Conservation (phyloP, 1,284 basidiomycete species). For the Fomitopsis schrenkii region DNA sequence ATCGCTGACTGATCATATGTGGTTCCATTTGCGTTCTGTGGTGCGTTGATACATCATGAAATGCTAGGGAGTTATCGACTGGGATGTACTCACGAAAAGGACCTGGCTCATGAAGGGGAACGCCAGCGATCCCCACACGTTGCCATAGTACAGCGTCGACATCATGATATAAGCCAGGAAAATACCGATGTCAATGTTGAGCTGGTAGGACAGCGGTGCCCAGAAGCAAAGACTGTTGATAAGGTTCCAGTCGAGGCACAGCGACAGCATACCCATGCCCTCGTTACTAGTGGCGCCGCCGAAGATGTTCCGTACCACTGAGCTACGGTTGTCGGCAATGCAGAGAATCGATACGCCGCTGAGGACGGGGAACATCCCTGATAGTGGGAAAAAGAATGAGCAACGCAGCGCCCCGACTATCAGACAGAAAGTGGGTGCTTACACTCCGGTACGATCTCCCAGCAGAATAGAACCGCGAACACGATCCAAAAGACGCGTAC, state of each 20-base stretch:
- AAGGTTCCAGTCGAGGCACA: constrained; percentile 58
- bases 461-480: constrained; percentile 24
- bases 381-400: not conserved
- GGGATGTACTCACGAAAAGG: constrained; percentile 23
- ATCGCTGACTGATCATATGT: constrained; percentile 36
- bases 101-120: constrained; percentile 43
- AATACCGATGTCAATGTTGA: constrained; percentile 29
- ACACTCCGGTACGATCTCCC: constrained; percentile 46
- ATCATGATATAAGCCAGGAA: constrained; percentile 19
- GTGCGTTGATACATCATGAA: not conserved
- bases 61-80: not conserved
- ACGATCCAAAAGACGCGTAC: constrained; percentile 29
- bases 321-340: constrained; percentile 45
- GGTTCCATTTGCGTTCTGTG: constrained; percentile 29
- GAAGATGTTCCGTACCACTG: constrained; percentile 58
- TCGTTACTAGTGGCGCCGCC: constrained; percentile 44
- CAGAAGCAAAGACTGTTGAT: constrained; percentile 42
- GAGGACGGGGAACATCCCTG: constrained; percentile 30
- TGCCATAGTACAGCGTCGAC: constrained; percentile 21
- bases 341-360: constrained; percentile 59
- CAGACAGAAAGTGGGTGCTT: constrained; percentile 17
- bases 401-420: not conserved
- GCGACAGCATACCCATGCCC: constrained; percentile 43
- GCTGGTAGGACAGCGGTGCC: constrained; percentile 34
- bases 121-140: constrained; percentile 32